Evolutionary conservation across 768 basidiomycete genomes (phyloP).

Genomic region (Suillus lakei): DNA sequence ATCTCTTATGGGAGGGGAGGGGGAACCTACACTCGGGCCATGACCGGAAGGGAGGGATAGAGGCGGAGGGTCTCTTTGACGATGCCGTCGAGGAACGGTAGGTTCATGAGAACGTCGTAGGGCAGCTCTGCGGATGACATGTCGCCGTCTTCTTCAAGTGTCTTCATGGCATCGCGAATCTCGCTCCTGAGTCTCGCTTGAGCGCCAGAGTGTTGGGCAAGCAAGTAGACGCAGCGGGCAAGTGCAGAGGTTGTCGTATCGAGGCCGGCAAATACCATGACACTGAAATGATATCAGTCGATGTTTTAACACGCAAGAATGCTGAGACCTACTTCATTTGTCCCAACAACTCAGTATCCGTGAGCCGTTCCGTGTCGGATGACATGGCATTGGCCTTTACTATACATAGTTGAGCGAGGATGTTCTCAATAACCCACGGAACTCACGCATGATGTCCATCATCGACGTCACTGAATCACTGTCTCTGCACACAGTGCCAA

Average conservation of each 20-base stretch:
- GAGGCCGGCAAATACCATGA: conserved; percentile 48
- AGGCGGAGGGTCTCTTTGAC: conserved; percentile 45
- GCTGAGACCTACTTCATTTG: conserved; percentile 50
- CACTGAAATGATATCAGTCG: conserved; percentile 27
- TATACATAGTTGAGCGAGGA: conserved; percentile 15
- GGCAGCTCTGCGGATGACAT: conserved; percentile 24
- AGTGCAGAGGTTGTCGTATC: conserved; percentile 51
- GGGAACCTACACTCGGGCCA: conserved; percentile 26
- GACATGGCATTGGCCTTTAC: conserved; percentile 45
- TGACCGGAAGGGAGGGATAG: conserved; percentile 27
- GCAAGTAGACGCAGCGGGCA: conserved; percentile 39
- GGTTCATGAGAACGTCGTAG: conserved; percentile 42
- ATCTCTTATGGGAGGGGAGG: not conserved
- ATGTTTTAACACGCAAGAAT: not conserved
- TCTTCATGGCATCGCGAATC: conserved; percentile 27
- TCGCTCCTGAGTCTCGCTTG: conserved; percentile 47
- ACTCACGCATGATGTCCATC: conserved; percentile 53
- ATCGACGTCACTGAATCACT: conserved; percentile 19
- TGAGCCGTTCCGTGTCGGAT: conserved; percentile 38
- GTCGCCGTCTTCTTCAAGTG: not conserved
- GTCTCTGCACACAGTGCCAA: conserved; percentile 7
- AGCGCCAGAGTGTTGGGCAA: conserved; percentile 40
- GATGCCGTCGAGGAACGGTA: conserved; percentile 44
- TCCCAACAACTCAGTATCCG: conserved; percentile 49
- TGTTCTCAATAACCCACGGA: not conserved